Conservation (phyloP, 2,329 filamentous ascomycete genomes). For the Fusarium gaditjirri region DNA sequence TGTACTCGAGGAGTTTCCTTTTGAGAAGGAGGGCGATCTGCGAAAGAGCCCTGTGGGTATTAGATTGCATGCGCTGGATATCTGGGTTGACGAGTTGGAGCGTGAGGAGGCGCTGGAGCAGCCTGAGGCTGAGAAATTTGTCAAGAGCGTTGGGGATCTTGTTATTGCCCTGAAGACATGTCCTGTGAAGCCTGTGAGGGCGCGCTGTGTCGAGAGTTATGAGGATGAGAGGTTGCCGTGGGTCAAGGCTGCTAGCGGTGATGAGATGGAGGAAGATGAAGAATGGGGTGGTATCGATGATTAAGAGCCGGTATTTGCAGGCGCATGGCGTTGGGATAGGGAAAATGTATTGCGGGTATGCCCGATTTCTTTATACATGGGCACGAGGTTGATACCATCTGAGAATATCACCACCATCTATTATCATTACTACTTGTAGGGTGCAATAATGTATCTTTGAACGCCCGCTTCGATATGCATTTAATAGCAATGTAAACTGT, state of each 20-base stretch:
- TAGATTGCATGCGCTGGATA: conserved; percentile 86
- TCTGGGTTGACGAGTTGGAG: conserved; percentile 92
- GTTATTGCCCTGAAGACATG: conserved; percentile 67
- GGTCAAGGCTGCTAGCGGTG: conserved; percentile 53
- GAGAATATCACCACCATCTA: conserved; percentile 34
- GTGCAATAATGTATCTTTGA: conserved; percentile 23
- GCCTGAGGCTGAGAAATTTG: conserved; percentile 56
- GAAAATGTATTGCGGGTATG: conserved; percentile 25
- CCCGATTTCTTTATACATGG: conserved; percentile 20
- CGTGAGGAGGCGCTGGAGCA: conserved; percentile 67
- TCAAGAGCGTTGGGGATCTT: conserved; percentile 63
- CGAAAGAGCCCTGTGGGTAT: conserved; percentile 81
- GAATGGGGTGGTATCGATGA: conserved; percentile 77
- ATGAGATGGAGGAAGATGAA: conserved; percentile 53
- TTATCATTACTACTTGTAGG: conserved; percentile 21
- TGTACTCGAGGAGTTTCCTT: conserved; percentile 47
- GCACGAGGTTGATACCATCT: conserved; percentile 41
- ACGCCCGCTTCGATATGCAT: conserved; percentile 35
- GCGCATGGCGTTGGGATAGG: conserved; percentile 44
- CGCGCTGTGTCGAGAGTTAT: conserved; percentile 75
- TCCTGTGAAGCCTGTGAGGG: conserved; percentile 77
- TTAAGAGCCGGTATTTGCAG: conserved; percentile 50
- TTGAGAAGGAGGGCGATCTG: conserved; percentile 53
- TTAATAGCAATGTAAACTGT: conserved; percentile 19
- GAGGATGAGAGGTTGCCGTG: conserved; percentile 78